Evolutionary conservation across 2,329 filamentous ascomycete species (phyloP).

Genomic region (Metarhizium robertsii): DNA sequence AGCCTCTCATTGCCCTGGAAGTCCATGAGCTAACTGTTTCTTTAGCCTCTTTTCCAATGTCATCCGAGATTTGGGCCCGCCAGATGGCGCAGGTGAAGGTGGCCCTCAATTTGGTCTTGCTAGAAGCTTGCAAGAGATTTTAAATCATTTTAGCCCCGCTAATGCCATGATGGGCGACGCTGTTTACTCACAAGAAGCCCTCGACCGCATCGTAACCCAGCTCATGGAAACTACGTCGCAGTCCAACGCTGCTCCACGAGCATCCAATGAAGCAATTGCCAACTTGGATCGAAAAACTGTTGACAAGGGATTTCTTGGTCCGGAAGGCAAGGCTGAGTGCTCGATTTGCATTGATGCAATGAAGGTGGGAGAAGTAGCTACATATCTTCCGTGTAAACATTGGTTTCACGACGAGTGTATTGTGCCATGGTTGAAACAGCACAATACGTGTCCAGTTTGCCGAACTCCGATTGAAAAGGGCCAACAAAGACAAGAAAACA

Average conservation of each 20-base stretch:
- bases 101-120: conserved; percentile 14
- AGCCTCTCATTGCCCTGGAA: background rate
- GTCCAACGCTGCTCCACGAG: conserved; percentile 74
- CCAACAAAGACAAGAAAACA: conserved; percentile 12
- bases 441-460: conserved; percentile 87
- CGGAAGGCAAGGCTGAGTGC: conserved; percentile 67
- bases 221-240: conserved; percentile 77
- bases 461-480: conserved; percentile 45
- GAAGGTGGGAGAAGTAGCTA: conserved; percentile 61
- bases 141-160: conserved; percentile 44
- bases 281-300: conserved; percentile 63
- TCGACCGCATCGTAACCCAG: conserved; percentile 79
- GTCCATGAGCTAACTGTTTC: conserved; percentile 3
- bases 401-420: conserved; percentile 89
- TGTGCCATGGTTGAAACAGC: conserved; percentile 73
- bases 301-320: conserved; percentile 57
- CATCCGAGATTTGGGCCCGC: conserved; percentile 29
- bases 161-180: conserved; percentile 60
- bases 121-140: conserved; percentile 39
- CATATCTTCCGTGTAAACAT: conserved; percentile 76
- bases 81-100: conserved; percentile 16
- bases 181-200: conserved; percentile 81
- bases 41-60: conserved; percentile 38
- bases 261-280: conserved; percentile 64
- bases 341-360: conserved; percentile 92